Evolutionary conservation across 2,329 filamentous ascomycete species (phyloP).

Genomic region (Phoma sp.): DNA sequence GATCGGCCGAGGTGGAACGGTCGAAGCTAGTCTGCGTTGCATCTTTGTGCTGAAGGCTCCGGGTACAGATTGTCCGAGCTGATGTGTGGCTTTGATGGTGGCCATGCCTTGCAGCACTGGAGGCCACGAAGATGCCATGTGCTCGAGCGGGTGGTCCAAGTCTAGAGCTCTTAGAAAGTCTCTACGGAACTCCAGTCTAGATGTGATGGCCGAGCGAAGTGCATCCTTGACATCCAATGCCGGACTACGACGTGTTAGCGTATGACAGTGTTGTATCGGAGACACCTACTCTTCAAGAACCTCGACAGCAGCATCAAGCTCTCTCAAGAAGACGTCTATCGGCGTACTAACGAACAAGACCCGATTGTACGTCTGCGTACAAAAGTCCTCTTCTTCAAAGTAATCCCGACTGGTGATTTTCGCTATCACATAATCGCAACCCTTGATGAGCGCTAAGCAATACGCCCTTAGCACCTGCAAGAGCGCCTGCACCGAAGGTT

Average conservation of each 20-base stretch:
- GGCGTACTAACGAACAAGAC: slow-evolving; percentile 66
- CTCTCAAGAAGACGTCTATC: slow-evolving; percentile 42
- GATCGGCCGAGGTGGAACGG: slow-evolving; percentile 89
- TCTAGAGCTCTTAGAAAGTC: slow-evolving; percentile 64
- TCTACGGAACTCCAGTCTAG: slow-evolving; percentile 71
- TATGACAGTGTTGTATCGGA: not conserved
- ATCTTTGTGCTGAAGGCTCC: slow-evolving; percentile 90
- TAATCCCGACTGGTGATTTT: slow-evolving; percentile 83
- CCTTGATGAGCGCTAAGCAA: slow-evolving; percentile 83
- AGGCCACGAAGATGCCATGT: slow-evolving; percentile 44
- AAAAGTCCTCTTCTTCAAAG: slow-evolving; percentile 98
- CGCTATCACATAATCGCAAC: slow-evolving; percentile 78
- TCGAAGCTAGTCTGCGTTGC: slow-evolving; percentile 89
- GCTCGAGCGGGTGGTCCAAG: slow-evolving; percentile 41
- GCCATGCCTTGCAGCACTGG: slow-evolving; percentile 54
- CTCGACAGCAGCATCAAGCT: slow-evolving; percentile 42
- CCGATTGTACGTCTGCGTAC: slow-evolving; percentile 87
- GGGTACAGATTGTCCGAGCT: slow-evolving; percentile 69
- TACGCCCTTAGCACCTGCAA: slow-evolving; percentile 77
- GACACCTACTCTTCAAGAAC: slow-evolving; percentile 39
- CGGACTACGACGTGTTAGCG: slow-evolving; percentile 27
- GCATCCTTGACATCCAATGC: slow-evolving; percentile 43
- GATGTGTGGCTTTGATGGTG: slow-evolving; percentile 64
- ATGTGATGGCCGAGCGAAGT: slow-evolving; percentile 63
- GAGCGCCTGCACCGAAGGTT: slow-evolving; percentile 18